Conservation (phyloP, 2,329 filamentous ascomycete genomes). For the Diaporthe citri region DNA sequence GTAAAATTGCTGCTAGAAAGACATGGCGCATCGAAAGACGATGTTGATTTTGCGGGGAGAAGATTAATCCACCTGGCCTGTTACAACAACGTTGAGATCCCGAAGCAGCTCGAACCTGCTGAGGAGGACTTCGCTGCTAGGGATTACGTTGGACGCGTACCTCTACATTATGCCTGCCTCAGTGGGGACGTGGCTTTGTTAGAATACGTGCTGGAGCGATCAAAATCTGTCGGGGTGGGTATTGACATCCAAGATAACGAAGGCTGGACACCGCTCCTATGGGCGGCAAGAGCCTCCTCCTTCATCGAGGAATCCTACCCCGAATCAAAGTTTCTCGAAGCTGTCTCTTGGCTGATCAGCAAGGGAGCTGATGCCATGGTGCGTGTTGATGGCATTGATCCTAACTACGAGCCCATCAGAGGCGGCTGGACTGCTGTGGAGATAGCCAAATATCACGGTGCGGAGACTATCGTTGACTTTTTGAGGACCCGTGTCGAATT, state of each 20-base stretch:
- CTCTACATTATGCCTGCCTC: neutral
- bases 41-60: neutral
- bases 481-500: neutral
- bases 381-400: neutral
- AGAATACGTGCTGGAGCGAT: neutral
- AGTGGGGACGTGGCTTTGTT: neutral
- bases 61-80: conserved; percentile 6
- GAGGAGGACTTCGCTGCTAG: neutral
- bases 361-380: neutral
- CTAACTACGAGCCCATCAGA: neutral
- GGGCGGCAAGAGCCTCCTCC: neutral
- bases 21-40: neutral
- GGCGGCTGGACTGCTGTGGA: neutral
- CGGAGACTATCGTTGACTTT: neutral
- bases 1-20: neutral
- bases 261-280: conserved; percentile 14
- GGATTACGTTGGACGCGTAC: neutral
- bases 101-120: neutral
- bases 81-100: neutral
- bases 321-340: neutral
- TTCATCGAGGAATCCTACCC: neutral
- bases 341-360: neutral
- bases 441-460: neutral
- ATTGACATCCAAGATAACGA: neutral
- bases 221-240: neutral